A percentile compares a stretch with the other conserved stretches of the same genome.
Conservation (phyloP, 805 yeast species). For the Cyberlindnera japonica region DNA sequence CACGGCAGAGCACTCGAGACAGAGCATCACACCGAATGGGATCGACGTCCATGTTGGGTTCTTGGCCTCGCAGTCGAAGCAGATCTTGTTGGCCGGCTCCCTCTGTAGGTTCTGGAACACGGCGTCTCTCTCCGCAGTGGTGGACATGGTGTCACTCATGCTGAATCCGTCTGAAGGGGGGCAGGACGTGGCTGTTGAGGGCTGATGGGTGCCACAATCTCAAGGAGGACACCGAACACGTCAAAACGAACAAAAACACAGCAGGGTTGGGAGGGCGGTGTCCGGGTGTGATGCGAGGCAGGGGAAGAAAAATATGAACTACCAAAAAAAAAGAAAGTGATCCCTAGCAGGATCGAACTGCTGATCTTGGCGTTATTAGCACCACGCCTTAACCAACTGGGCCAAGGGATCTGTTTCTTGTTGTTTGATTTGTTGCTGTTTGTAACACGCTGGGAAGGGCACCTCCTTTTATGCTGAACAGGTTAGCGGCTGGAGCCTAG, state of each 20-base stretch:
- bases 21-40: constrained; percentile 88
- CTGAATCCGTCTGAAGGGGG: too few species aligned
- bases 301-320: too few species aligned
- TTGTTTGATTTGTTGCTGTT: too few species aligned
- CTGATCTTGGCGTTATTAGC: constrained; percentile 61
- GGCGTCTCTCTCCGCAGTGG: constrained; percentile 23
- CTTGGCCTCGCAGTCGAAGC: constrained; percentile 92
- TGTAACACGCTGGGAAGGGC: too few species aligned
- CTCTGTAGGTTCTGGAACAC: constrained; percentile 32
- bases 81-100: constrained; percentile 70
- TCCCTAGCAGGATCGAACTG: constrained; percentile 89
- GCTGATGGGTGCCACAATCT: background rate
- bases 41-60: constrained; percentile 99
- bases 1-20: constrained; percentile 92
- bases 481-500: too few species aligned
- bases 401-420: constrained; percentile 51
- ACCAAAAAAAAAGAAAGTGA: constrained; percentile 38
- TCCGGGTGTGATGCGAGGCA: background rate
- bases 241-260: too few species aligned
- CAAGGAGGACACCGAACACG: too few species aligned
- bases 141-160: constrained; percentile 15
- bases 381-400: constrained; percentile 61
- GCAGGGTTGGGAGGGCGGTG: too few species aligned
- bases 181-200: too few species aligned
- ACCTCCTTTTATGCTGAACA: too few species aligned